Base-by-base conservation (phyloP, 495 filamentous ascomycete species). In the Aspergillus cavernicola region DNA sequence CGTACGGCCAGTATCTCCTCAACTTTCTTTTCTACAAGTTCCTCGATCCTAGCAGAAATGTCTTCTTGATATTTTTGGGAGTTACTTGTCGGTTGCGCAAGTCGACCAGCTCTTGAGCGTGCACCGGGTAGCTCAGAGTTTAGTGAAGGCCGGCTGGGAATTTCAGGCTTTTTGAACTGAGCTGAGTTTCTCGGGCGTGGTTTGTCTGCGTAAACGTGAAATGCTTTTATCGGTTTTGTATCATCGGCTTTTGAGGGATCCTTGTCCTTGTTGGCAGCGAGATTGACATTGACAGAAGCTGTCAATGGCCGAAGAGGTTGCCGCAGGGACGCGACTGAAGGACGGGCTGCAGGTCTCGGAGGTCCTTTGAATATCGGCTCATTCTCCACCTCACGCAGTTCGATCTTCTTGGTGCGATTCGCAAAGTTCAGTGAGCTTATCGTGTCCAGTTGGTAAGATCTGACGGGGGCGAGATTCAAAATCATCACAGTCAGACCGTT, bases 401-500 rank as follows among this genome's bases (percentile, higher is more conserved):
- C 92, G 55, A 98, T 97, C 64, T 95, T 90, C 75, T 96, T 96
- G 28, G 93, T 95, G 19, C 93, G 80, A 40, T 93, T 97, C 60
- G 92, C 92, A 55, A 98, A 93, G 61, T 95, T 97, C 35, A 98
- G 76, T 50, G 90, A 95, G 66, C 88, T 92, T 5, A 98, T 77
- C 0, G 93, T 97, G 66, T 98, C 93, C 41, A 96, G 75, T 58
- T 98, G 93, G 60, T 95, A 97, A 52, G 85, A 90, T 57, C 83
- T 84, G 43, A 87, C 77, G 6, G 88, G 90, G 0, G 93, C 92
- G 1, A 97, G 80, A 63, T 97, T 98, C 32, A 98, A 77, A 50
- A 98, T 93, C 93, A 98, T 98, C 51, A 97, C 77, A 0, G 92
- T 97, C 37, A 96, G 78, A 11, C 93, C 92, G 56, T 96, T 91